Conservation (phyloP, 768 basidiomycete species). For the Leccinum longicurvipes region DNA sequence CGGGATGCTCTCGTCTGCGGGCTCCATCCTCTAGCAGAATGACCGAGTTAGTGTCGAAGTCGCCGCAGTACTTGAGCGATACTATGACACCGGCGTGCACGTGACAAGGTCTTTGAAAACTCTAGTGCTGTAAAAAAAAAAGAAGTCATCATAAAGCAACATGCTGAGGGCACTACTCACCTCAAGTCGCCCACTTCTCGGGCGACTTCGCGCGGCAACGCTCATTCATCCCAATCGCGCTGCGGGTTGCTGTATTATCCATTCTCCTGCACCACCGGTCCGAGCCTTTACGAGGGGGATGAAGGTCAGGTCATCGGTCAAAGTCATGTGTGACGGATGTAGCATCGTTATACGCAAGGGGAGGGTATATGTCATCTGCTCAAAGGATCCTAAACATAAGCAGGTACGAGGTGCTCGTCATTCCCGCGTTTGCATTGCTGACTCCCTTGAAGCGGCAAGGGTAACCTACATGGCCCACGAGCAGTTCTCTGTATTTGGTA, state of each 20-base stretch:
- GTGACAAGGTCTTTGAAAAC: constrained; percentile 2
- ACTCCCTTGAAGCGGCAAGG: constrained; percentile 57
- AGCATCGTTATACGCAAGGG: constrained; percentile 85
- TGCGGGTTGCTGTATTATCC: constrained; percentile 23
- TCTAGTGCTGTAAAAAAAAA: background rate
- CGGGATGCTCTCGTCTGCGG: background rate
- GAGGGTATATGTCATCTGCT: constrained; percentile 88
- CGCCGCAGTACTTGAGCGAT: too few relatives aligned
- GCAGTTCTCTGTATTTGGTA: background rate
- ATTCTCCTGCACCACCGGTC: constrained; percentile 11
- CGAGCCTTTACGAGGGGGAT: constrained; percentile 66
- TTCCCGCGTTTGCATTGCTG: constrained; percentile 7
- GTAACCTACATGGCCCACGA: constrained; percentile 27
- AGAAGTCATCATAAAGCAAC: background rate
- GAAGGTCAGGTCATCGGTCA: constrained; percentile 96
- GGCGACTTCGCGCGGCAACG: constrained; percentile 45
- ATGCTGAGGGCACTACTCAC: constrained; percentile 61
- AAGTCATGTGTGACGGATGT: constrained; percentile 93
- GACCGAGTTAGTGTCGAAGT: background rate
- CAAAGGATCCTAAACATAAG: constrained; percentile 95
- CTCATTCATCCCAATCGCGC: constrained; percentile 33
- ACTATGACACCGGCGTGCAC: too few relatives aligned
- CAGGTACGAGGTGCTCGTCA: constrained; percentile 55
- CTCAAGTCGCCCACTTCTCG: constrained; percentile 58
- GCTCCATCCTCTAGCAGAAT: constrained; percentile 4